These are phyloP conservation scores for Plectosphaerella cucumerina DNA, from an alignment of 2,329 filamentous ascomycete species.

Conservation along the genomic window DNA sequence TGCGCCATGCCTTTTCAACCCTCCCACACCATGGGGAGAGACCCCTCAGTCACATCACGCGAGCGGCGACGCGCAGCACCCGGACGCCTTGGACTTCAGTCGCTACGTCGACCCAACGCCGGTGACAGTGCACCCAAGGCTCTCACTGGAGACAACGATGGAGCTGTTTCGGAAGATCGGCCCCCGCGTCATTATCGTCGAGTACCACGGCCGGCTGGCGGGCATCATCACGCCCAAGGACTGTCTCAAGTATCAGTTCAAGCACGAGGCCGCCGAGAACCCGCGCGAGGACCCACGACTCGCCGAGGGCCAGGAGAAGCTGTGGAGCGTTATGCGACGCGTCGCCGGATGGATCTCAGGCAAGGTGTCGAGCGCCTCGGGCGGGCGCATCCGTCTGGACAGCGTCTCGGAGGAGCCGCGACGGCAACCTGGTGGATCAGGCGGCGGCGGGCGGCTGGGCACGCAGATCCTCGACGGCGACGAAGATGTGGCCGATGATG, in stretches of 20 bases:
- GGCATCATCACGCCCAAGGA: constrained; percentile 96
- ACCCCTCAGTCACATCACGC: constrained; percentile 20
- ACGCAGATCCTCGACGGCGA: constrained; percentile 35
- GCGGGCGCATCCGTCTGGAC: constrained; percentile 54
- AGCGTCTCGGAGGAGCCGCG: constrained; percentile 29
- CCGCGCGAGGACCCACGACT: constrained; percentile 55
- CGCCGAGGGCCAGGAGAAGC: constrained; percentile 55
- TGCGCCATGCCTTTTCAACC: constrained; percentile 70
- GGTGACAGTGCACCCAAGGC: constrained; percentile 82
- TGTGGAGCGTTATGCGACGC: constrained; percentile 56
- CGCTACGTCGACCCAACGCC: constrained; percentile 87
- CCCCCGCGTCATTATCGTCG: constrained; percentile 85
- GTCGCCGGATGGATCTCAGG: constrained; percentile 56
- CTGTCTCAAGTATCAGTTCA: constrained; percentile 96
- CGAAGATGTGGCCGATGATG: constrained; percentile 32
- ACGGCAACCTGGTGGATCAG: constrained; percentile 29
- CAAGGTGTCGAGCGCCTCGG: constrained; percentile 45
- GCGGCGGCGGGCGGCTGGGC: constrained; percentile 13
- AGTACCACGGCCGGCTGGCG: constrained; percentile 77
- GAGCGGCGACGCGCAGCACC: constrained; percentile 46
- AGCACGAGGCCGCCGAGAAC: constrained; percentile 82
- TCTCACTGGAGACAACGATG: constrained; percentile 95
- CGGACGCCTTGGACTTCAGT: constrained; percentile 69
- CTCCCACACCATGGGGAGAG: not conserved
- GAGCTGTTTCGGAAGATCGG: constrained; percentile 98